Conservation (phyloP, 306 rosid genomes). For the Chamaecrista fasciculata region DNA sequence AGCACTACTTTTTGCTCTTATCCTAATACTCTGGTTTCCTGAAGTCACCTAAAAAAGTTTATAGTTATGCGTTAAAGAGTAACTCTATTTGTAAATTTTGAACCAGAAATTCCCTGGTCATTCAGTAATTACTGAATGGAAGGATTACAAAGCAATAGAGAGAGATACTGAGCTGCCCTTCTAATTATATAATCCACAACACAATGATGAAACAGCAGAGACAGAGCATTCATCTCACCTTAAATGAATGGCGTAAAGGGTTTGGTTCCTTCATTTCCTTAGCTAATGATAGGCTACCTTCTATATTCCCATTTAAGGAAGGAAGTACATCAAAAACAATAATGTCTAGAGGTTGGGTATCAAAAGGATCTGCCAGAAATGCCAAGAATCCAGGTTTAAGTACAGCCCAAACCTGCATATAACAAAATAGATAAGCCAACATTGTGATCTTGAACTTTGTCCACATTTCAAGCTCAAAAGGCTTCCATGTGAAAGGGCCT, state of each 20-base stretch:
- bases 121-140: constrained; percentile 14
- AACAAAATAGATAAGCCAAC: constrained; percentile 28
- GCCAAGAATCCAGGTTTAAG: constrained; percentile 97
- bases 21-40: constrained; percentile 73
- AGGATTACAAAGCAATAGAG: background rate
- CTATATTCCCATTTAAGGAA: constrained; percentile 75
- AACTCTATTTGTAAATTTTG: constrained; percentile 18
- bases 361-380: constrained; percentile 86
- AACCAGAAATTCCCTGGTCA: constrained; percentile 15
- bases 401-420: constrained; percentile 90
- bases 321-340: constrained; percentile 91
- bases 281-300: constrained; percentile 79
- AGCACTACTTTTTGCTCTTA: constrained; percentile 67
- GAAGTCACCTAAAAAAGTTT: constrained; percentile 64
- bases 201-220: constrained; percentile 23
- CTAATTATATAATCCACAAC: constrained; percentile 24
- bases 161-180: constrained; percentile 15
- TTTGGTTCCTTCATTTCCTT: constrained; percentile 77
- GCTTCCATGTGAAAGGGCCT: too few relatives aligned
- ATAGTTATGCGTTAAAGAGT: constrained; percentile 25
- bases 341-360: constrained; percentile 86
- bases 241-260: constrained; percentile 85
- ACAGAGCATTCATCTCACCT: constrained; percentile 50
- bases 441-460: too few relatives aligned
- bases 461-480: too few relatives aligned